Evolutionary conservation across 257 asterid species (phyloP), one percentile per base, ranked within the genome.

Genomic region (Capsicum chinense): DNA sequence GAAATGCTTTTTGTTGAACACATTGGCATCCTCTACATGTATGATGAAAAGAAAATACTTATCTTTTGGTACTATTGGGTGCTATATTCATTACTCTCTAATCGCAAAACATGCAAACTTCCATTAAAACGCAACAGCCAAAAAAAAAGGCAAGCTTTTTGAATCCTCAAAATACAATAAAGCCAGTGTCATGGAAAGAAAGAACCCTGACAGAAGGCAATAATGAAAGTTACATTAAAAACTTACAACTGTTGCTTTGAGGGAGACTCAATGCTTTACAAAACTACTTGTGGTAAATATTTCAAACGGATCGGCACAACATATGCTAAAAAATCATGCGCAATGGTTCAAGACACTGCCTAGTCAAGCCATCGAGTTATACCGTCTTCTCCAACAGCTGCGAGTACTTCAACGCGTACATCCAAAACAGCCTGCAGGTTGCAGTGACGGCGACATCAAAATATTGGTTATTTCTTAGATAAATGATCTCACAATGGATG

Each of bases 311-410:
- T 68, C 44, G 8, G 37, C 56, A 14, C n/a, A n/a, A 39, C 62
- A 33, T 68, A 54, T 68, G 66, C 35, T 82, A 35, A 67, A 63
- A 9, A 67, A 82, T 67, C 80, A 19, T 35, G 67, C 7, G 11
- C 81, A 54, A 54, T 21, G 47, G 81, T 52, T 50, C 63, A 21
- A 12, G 47, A 69, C 44, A 50, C 84, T 52, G 62, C 87, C 88
- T 95, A 95, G 86, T 95, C 98, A 79, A 97, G 97, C 99, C 99
- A 97, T 84, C 98, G 97, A 64, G 98, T 91, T 35, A 97, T 89
- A 39, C 99, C 99, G 73, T 97, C 99, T 86, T 97, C 98, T 67
- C 98, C 98, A 26, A 91, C 89, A 13, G 98, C 92, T 63, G 99
- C 99, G 84, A 97, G 90, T 63, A 97, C 90, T 87, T 95, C 99